Evolutionary conservation across 129 eudicot species (phyloP).

Genomic region (Ambrosia artemisiifolia): DNA sequence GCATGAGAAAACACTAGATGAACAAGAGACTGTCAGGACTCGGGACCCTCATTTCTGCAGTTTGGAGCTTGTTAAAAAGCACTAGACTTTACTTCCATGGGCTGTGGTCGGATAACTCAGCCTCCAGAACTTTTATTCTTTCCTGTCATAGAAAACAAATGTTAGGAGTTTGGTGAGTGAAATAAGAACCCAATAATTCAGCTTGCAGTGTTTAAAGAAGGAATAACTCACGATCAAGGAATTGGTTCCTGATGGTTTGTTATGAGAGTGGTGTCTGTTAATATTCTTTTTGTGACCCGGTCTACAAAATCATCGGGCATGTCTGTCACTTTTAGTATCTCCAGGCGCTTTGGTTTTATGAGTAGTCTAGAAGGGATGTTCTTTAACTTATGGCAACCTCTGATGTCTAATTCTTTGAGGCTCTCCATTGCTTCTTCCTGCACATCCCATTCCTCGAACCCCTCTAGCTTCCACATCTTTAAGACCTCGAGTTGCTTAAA

Average conservation of each 20-base stretch:
- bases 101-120: too few relatives aligned
- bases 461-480: constrained; percentile 52
- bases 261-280: constrained; percentile 15
- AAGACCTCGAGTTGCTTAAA: constrained; percentile 41
- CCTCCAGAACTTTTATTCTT: background rate
- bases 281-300: constrained; percentile 11
- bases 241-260: constrained; percentile 10
- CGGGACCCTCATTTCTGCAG: background rate
- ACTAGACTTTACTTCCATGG: too few relatives aligned
- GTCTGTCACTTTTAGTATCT: constrained; percentile 32
- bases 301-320: constrained; percentile 36
- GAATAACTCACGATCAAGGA: constrained; percentile 31
- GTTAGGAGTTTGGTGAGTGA: background rate
- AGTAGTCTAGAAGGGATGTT: constrained; percentile 29
- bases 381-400: constrained; percentile 43
- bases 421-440: constrained; percentile 42
- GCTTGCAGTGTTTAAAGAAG: background rate
- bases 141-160: background rate
- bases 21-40: too few relatives aligned
- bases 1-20: background rate
- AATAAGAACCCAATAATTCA: background rate
- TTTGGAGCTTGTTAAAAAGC: too few relatives aligned
- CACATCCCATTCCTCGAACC: constrained; percentile 49
- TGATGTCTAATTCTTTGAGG: constrained; percentile 45
- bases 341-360: constrained; percentile 19